These are phyloP conservation scores for Fusarium sp. DNA, from an alignment of 2,329 filamentous ascomycete genomes.

Conservation along the genomic window DNA sequence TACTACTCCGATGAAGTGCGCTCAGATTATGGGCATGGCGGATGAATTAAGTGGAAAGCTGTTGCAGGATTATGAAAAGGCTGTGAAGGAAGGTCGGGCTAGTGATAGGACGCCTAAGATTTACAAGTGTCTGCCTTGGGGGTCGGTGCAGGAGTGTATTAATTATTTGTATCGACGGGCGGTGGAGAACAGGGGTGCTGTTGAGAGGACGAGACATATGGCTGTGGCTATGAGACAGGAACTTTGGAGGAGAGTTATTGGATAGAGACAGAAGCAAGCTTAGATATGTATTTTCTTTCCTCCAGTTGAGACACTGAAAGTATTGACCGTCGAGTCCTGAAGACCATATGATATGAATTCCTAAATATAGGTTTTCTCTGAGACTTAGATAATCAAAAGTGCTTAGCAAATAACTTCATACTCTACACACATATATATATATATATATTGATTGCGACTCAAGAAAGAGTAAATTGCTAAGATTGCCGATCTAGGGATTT, in stretches of 20 bases:
- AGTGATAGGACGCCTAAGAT: constrained; percentile 43
- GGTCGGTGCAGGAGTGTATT: constrained; percentile 53
- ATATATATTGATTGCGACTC: too few species aligned
- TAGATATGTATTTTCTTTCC: too few species aligned
- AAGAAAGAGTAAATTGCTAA: too few species aligned
- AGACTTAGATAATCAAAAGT: too few species aligned
- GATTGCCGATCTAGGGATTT: background rate
- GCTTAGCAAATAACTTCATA: too few species aligned
- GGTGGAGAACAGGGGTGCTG: constrained; percentile 55
- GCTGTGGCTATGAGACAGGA: constrained; percentile 47
- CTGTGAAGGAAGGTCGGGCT: background rate
- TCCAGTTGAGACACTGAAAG: too few species aligned
- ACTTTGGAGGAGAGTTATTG: constrained; percentile 45
- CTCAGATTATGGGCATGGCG: constrained; percentile 69
- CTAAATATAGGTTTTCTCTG: too few species aligned
- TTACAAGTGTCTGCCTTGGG: constrained; percentile 56
- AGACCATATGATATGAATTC: too few species aligned
- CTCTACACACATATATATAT: too few species aligned
- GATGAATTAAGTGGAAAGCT: constrained; percentile 66
- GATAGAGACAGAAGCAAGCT: background rate
- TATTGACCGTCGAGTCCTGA: too few species aligned
- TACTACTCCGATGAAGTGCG: constrained; percentile 57
- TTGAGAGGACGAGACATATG: constrained; percentile 49
- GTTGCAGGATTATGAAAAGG: constrained; percentile 52
- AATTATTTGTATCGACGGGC: constrained; percentile 54